These are phyloP conservation scores for Gnomoniopsis smithogilvyi DNA, from an alignment of 2,329 filamentous ascomycete species.

Conservation along the genomic window DNA sequence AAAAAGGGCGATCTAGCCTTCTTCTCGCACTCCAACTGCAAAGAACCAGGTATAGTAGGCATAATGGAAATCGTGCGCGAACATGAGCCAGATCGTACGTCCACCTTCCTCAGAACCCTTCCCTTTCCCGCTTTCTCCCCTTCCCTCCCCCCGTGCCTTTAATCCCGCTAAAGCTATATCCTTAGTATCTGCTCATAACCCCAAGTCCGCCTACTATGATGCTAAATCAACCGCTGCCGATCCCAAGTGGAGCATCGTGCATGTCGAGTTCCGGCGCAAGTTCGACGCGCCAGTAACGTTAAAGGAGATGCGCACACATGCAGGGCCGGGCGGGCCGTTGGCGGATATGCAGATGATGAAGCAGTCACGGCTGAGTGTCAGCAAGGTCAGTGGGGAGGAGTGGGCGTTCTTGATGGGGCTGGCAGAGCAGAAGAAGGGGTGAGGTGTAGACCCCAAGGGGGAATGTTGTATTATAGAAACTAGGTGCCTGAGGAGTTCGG, in stretches of 20 bases:
- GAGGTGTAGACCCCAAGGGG: neutral
- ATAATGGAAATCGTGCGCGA: slow-evolving; percentile 87
- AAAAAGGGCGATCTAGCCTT: slow-evolving; percentile 88
- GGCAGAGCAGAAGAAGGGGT: slow-evolving; percentile 38
- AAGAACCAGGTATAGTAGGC: slow-evolving; percentile 81
- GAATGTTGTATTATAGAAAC: neutral
- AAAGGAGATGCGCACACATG: slow-evolving; percentile 66
- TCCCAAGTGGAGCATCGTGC: slow-evolving; percentile 84
- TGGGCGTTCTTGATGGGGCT: slow-evolving; percentile 61
- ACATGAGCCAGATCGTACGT: slow-evolving; percentile 72
- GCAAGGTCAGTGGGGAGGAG: slow-evolving; percentile 60
- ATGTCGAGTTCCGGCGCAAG: slow-evolving; percentile 83
- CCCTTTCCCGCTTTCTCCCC: neutral
- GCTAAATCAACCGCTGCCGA: slow-evolving; percentile 65
- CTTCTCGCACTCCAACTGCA: slow-evolving; percentile 96
- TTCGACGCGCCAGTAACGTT: slow-evolving; percentile 70
- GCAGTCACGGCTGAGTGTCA: slow-evolving; percentile 79
- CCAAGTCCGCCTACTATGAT: slow-evolving; percentile 79
- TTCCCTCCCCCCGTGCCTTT: neutral
- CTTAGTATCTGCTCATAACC: slow-evolving; percentile 67
- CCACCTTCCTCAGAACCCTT: neutral
- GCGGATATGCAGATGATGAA: slow-evolving; percentile 80
- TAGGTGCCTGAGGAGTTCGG: too few species aligned
- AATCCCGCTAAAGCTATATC: neutral
- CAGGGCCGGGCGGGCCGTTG: slow-evolving; percentile 53